Evolutionary conservation across 2,329 filamentous ascomycete genomes (phyloP).

Genomic region (Moelleriella libera): DNA sequence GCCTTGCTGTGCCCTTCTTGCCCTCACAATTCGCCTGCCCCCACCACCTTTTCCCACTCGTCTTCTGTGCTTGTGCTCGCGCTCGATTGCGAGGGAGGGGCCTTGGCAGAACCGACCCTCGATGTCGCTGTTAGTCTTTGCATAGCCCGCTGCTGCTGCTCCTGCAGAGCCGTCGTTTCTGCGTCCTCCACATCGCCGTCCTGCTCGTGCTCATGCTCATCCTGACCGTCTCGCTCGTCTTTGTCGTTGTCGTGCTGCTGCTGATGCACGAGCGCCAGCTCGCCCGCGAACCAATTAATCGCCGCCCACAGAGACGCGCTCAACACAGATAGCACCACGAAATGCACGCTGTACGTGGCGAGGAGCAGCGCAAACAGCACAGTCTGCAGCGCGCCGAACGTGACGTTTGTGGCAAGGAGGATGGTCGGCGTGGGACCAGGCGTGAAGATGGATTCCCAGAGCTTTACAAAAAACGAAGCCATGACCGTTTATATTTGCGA

Average conservation of each 20-base stretch:
- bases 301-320: constrained; percentile 78
- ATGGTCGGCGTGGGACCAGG: constrained; percentile 81
- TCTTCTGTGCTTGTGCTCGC: constrained; percentile 62
- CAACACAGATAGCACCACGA: constrained; percentile 65
- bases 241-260: constrained; percentile 21
- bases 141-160: no score
- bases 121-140: no score
- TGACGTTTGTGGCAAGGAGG: constrained; percentile 76
- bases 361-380: constrained; percentile 63
- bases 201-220: background rate
- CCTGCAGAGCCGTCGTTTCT: no score
- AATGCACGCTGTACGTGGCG: constrained; percentile 79
- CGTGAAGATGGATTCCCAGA: constrained; percentile 89
- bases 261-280: constrained; percentile 32
- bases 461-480: constrained; percentile 53
- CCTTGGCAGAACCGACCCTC: no score
- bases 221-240: constrained; percentile 13
- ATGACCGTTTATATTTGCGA: constrained; percentile 20
- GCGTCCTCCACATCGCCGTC: no score
- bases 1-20: constrained; percentile 31
- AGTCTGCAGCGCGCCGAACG: constrained; percentile 74
- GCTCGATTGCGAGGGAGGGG: constrained; percentile 30
- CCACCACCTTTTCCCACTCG: constrained; percentile 81
- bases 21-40: no score
- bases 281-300: constrained; percentile 92